A percentile compares a stretch with the other conserved stretches of the same genome.
phyloP scores from a whole-genome alignment of 75 land plant species.

The Picea sitchensis region DNA sequence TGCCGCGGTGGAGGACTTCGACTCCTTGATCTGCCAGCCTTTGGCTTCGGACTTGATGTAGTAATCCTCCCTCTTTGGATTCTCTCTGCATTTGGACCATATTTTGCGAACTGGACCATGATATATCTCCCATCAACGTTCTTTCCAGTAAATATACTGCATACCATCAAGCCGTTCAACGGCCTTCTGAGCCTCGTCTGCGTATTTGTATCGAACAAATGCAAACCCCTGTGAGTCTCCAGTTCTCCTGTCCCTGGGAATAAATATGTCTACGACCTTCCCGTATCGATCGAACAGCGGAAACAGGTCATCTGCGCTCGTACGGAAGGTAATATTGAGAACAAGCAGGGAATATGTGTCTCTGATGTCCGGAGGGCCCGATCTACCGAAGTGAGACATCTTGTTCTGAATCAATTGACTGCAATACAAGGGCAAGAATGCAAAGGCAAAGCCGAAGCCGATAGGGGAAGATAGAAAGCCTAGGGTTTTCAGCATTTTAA shows the following conservation, averaged over 20 bases:
- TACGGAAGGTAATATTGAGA: constrained; percentile 88
- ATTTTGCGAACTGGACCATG: constrained; percentile 18
- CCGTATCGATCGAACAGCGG: constrained; percentile 97
- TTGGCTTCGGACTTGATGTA: constrained; percentile 5
- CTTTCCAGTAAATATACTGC: not conserved
- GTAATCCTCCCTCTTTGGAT: constrained; percentile 11
- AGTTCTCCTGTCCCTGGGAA: constrained; percentile 79
- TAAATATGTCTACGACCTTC: constrained; percentile 95
- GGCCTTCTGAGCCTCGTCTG: constrained; percentile 95
- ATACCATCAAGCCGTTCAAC: constrained; percentile 91
- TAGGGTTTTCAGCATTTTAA: no score
- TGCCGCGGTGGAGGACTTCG: constrained; percentile 8
- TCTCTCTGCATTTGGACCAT: constrained; percentile 16
- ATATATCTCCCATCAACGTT: constrained; percentile 17
- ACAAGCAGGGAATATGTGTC: constrained; percentile 91
- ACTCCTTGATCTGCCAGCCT: constrained; percentile 10
- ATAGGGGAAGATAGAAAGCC: no score
- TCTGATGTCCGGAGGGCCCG: constrained; percentile 81
- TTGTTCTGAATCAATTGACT: no score
- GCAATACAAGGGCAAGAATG: no score
- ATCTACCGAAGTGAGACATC: constrained; percentile 85
- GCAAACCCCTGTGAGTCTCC: constrained; percentile 98
- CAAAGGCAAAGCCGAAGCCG: no score
- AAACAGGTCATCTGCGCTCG: constrained; percentile 93
- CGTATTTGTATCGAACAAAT: constrained; percentile 95